Conservation (phyloP, 2,329 filamentous ascomycete genomes). For the Paraphaeosphaeria sporulosa region DNA sequence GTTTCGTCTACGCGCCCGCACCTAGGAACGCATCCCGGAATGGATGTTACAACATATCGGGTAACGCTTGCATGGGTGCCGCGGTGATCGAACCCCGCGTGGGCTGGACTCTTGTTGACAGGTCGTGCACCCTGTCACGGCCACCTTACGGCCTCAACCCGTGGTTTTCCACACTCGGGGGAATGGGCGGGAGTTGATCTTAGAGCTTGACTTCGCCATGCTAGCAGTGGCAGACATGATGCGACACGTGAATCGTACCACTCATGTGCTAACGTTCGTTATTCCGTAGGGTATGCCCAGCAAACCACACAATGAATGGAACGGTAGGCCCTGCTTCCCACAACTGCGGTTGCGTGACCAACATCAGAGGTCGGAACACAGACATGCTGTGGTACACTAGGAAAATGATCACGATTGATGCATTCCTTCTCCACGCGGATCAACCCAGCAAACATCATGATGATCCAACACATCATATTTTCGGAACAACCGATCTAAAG, state of each 20-base stretch:
- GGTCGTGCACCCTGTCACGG: conserved; percentile 14
- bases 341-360: background rate
- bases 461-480: background rate
- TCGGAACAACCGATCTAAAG: background rate
- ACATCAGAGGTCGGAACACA: background rate
- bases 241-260: background rate
- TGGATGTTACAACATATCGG: conserved; percentile 30
- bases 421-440: background rate
- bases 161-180: background rate
- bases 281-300: background rate
- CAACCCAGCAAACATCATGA: background rate
- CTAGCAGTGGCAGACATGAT: background rate
- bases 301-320: background rate
- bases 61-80: conserved; percentile 36
- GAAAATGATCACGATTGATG: background rate
- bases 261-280: background rate
- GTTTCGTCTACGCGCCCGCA: conserved; percentile 34
- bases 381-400: background rate
- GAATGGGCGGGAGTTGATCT: background rate
- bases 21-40: conserved; percentile 27
- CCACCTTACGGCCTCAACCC: conserved; percentile 3
- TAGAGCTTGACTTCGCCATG: too few species aligned
- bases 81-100: conserved; percentile 38
- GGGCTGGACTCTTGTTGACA: conserved; percentile 22
- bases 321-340: background rate